Base-by-base conservation (phyloP, 2,329 filamentous ascomycete species). In the Diplocarpon rosae region DNA sequence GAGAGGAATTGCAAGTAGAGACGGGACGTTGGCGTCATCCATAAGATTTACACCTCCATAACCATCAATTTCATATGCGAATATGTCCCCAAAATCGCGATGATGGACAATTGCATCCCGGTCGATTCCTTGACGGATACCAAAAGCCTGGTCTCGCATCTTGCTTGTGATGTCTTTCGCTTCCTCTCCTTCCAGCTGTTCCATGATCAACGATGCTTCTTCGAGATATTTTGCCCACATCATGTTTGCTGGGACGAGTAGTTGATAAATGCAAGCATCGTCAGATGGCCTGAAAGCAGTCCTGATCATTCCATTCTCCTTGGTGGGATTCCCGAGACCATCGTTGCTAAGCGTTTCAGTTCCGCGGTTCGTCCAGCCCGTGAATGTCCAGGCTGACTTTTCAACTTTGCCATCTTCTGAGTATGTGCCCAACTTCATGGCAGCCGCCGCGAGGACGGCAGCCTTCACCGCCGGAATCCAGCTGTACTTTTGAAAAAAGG, bases 221-320 rank as follows among this genome's bases (percentile, higher is more conserved):
- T 66, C 65, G 10, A 87, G 70, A 55, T 78, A 83, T 27, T 73
- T 67, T 27, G 79, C 71, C 52, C 86, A 80, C 80, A 86, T 85
- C 80, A 86, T 87, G 62, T 95, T 96, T 20, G 83, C 80, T 0
- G 89, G 89, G 52, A 95, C 84, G 52, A 93, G 78, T 62, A 88
- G 88, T 60, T 89, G 86, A 47, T 88, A 80, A 29, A 85, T 83
- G 1, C 56, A 85, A 1, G 85, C 79, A 60, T 95, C 90, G 59
- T 96, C 89, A 42, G 84, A 90, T 0, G 89, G 89, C 0, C 90
- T 76, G 69, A 95, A 95, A 28, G 88, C 88, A 54, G 84, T 88
- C 46, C 90, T 76, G 37, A 95, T 76, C 44, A 95, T 75, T 0
- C 86, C 87, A 2, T 87, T 90, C 33, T 63, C 64, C 42, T 78